Percentiles rank a stretch among this genome's conserved stretches.
Conservation (phyloP, 805 yeast genomes). For the Spathaspora hagerdaliae region DNA sequence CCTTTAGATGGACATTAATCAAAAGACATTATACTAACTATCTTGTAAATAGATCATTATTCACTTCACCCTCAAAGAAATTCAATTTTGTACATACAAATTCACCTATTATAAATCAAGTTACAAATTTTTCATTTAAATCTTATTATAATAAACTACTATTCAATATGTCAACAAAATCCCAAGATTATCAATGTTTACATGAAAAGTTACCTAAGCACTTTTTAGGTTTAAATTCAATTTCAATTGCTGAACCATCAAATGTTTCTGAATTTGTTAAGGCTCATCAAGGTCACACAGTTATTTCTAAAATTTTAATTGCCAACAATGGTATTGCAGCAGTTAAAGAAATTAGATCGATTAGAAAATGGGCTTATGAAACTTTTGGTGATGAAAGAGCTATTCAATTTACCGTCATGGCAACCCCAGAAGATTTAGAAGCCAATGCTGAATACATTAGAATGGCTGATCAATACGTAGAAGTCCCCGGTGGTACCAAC, state of each 20-base stretch:
- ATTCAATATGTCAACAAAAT: slow-evolving; percentile 1
- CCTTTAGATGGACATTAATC: not conserved
- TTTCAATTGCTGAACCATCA: slow-evolving; percentile 74
- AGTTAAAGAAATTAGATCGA: slow-evolving; percentile 94
- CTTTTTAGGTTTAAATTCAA: slow-evolving; percentile 78
- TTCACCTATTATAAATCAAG: not conserved
- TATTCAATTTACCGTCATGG: slow-evolving; percentile 95
- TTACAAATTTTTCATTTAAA: not conserved
- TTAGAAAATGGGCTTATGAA: slow-evolving; percentile 98
- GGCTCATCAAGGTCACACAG: slow-evolving; percentile 90
- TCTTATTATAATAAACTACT: not conserved
- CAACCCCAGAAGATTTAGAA: slow-evolving; percentile 97
- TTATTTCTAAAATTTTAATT: slow-evolving; percentile 79
- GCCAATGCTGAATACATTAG: slow-evolving; percentile 97
- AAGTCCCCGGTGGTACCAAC: slow-evolving; percentile 99
- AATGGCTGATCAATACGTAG: slow-evolving; percentile 98
- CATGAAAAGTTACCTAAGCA: slow-evolving; percentile 55
- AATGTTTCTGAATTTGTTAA: slow-evolving; percentile 79
- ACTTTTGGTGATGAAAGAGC: slow-evolving; percentile 96
- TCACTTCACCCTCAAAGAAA: not conserved
- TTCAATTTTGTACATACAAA: slow-evolving; percentile 4
- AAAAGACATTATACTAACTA: slow-evolving; percentile 1
- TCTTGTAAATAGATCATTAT: slow-evolving; percentile 2
- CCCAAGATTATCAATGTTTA: slow-evolving; percentile 19
- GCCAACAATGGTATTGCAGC: slow-evolving; percentile 99